phyloP scores from a whole-genome alignment of 345 rosid genomes.

The Arabidopsis arenosa region DNA sequence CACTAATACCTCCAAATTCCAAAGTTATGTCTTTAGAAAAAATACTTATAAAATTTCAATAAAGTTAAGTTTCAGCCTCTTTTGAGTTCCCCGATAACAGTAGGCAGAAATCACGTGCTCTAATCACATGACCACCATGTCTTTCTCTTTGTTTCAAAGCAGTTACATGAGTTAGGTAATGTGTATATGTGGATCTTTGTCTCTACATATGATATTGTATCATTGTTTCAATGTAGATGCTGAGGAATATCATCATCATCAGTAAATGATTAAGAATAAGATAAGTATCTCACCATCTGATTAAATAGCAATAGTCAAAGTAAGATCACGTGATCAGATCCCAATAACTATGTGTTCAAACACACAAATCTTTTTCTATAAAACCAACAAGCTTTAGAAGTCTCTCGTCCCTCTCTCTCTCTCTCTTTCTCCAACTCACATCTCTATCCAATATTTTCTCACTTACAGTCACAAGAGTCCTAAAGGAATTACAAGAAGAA shows the following conservation, averaged over 20 bases:
- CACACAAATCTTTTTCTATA: slow-evolving; percentile 27
- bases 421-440: slow-evolving; percentile 29
- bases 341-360: slow-evolving; percentile 42
- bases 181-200: slow-evolving; percentile 34
- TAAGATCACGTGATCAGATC: slow-evolving; percentile 49
- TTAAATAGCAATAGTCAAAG: slow-evolving; percentile 37
- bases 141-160: slow-evolving; percentile 33
- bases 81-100: slow-evolving; percentile 47
- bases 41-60: slow-evolving; percentile 32
- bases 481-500: not conserved
- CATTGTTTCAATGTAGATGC: slow-evolving; percentile 11
- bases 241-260: slow-evolving; percentile 26
- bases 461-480: slow-evolving; percentile 5
- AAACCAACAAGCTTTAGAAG: slow-evolving; percentile 24
- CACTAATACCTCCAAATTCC: slow-evolving; percentile 41
- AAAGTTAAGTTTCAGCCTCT: slow-evolving; percentile 40
- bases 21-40: slow-evolving; percentile 24
- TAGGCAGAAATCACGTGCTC: slow-evolving; percentile 46
- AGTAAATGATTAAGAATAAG: slow-evolving; percentile 31
- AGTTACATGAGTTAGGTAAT: slow-evolving; percentile 40
- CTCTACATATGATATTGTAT: slow-evolving; percentile 35
- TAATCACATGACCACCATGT: slow-evolving; percentile 47
- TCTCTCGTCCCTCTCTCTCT: slow-evolving; percentile 27
- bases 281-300: slow-evolving; percentile 36
- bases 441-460: slow-evolving; percentile 24